Base-by-base conservation (phyloP, 176 grass and related monocot genomes). In the Miscanthus lutarioriparius region DNA sequence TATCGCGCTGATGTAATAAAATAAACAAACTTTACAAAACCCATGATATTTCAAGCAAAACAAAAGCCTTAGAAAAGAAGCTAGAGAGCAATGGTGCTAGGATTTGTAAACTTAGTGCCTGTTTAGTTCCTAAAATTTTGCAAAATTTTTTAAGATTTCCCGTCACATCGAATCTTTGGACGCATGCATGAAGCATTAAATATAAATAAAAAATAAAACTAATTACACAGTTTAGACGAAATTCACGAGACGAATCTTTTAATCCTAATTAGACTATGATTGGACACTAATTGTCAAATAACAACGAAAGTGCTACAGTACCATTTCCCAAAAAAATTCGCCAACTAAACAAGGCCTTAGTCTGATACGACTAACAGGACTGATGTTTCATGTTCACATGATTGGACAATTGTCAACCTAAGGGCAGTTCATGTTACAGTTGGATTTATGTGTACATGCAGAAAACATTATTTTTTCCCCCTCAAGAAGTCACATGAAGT, bases 361-460 rank as follows among this genome's bases (percentile, higher is more conserved):
- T 17, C 43, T 4, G 4, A 40, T 25, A 82, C 1, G n/a, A 82
- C 41, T 80, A 32, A 74, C 43, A 56, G 30, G 22, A 74, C 14
- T 40, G 23, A 51, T 10, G 16, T 66, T 74, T 48, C 59, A 75
- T 45, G 8, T 61, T 76, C 28, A 67, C 10, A 77, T 76, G 71
- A 41, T 75, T 56, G 39, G 30, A 39, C 4, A 82, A 71, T n/a
- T 65, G 32, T 43, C 11, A 64, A 62, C n/a, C 15, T n/a, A 77
- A 49, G 63, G 14, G 16, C 10, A 62, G 17, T 26, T 81, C 39
- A 48, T 32, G 47, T 40, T 51, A 85, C 49, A 32, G 38, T 39
- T 76, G 58, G 22, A 76, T 7, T 78, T 68, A 58, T 44, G 11
- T 14, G 64, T 59, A 28, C 10, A 26, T 80, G 37, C 23, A 88